These are phyloP conservation scores for Penicillium longicatenatum DNA, from an alignment of 495 filamentous ascomycete genomes.

Conservation along the genomic window DNA sequence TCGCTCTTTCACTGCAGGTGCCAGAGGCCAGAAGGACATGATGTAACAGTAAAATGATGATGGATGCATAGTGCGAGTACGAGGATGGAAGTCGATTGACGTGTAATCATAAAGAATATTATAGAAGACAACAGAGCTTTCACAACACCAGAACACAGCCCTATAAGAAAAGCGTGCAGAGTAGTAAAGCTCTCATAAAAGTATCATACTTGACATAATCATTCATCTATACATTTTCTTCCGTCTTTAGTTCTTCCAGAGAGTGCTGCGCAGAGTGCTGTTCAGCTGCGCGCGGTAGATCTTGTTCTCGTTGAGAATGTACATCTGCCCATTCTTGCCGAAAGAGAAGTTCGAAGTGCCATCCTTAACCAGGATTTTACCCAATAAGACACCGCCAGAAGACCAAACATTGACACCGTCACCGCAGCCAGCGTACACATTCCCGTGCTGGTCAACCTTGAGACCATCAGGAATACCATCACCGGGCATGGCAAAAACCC, in stretches of 20 bases:
- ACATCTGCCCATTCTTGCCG: conserved; percentile 44
- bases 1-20: no score
- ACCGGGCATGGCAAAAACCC: conserved; percentile 60
- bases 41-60: no score
- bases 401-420: conserved; percentile 67
- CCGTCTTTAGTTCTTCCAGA: conserved; percentile 10
- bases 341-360: conserved; percentile 49
- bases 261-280: conserved; percentile 28
- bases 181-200: no score
- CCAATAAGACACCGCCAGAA: conserved; percentile 53
- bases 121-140: no score
- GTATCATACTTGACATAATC: no score
- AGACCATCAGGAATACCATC: conserved; percentile 61
- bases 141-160: no score
- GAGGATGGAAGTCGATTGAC: no score
- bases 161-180: no score
- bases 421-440: conserved; percentile 62
- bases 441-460: conserved; percentile 60
- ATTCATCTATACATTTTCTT: background rate
- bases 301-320: conserved; percentile 45
- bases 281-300: conserved; percentile 41
- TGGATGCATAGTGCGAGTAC: no score
- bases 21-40: no score
- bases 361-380: conserved; percentile 51
- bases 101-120: no score